A percentile compares a stretch with the other conserved stretches of the same genome.
Conservation (phyloP, 352 stramenopile species). For the Phytopythium sindhum region DNA sequence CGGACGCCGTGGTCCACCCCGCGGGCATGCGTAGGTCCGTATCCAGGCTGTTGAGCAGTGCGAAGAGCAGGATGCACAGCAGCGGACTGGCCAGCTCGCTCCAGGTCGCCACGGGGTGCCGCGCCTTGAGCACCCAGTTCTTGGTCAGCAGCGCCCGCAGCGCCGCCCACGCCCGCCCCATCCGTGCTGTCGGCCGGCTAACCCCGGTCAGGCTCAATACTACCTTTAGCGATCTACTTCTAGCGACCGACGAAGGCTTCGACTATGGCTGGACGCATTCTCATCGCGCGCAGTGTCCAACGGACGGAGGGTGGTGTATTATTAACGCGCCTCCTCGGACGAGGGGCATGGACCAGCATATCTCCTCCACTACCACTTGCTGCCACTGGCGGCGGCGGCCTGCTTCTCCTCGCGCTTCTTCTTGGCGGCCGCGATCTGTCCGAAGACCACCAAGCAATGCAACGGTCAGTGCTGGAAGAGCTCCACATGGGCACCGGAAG, state of each 20-base stretch:
- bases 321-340: not conserved
- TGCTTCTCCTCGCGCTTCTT: slow-evolving; percentile 64
- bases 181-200: too few relatives aligned
- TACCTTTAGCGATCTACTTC: too few relatives aligned
- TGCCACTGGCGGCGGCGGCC: not conserved
- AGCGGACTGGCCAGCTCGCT: slow-evolving; percentile 68
- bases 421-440: slow-evolving; percentile 74
- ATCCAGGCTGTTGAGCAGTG: slow-evolving; percentile 57
- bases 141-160: slow-evolving; percentile 56
- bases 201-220: too few relatives aligned
- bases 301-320: not conserved
- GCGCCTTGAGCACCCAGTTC: slow-evolving; percentile 73
- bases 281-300: too few relatives aligned
- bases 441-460: not conserved
- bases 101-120: slow-evolving; percentile 54
- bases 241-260: too few relatives aligned
- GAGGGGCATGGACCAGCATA: too few relatives aligned
- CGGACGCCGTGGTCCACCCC: slow-evolving; percentile 35
- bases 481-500: not conserved
- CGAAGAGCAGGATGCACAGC: slow-evolving; percentile 73
- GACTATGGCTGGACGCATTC: too few relatives aligned
- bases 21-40: slow-evolving; percentile 39
- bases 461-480: not conserved
- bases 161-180: not conserved
- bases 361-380: not conserved